Conservation (phyloP, 2,329 filamentous ascomycete genomes). For the Pseudogymnoascus sp. region DNA sequence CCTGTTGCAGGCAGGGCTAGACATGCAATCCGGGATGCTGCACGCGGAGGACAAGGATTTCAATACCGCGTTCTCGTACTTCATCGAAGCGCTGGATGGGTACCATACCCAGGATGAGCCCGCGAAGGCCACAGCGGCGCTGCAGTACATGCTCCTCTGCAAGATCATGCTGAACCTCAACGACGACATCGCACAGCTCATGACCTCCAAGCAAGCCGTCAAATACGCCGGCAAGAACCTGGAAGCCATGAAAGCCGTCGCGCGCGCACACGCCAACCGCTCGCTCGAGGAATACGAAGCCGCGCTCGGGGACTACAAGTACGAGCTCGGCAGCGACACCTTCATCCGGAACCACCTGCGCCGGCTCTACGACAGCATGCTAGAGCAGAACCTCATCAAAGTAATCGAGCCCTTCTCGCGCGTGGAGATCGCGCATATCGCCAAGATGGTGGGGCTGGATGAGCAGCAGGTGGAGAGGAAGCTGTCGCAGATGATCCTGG, state of each 20-base stretch:
- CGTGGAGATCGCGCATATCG: slow-evolving; percentile 94
- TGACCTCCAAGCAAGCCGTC: slow-evolving; percentile 92
- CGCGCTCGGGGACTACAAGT: slow-evolving; percentile 81
- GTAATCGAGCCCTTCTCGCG: slow-evolving; percentile 98
- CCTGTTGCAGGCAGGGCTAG: slow-evolving; percentile 86
- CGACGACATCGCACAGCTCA: slow-evolving; percentile 91
- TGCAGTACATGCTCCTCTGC: slow-evolving; percentile 99
- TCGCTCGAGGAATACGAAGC: slow-evolving; percentile 96
- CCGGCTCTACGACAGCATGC: slow-evolving; percentile 93
- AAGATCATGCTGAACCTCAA: slow-evolving; percentile 98
- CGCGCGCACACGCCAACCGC: slow-evolving; percentile 88
- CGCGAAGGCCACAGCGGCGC: slow-evolving; percentile 82
- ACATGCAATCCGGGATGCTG: slow-evolving; percentile 99
- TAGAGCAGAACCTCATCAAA: slow-evolving; percentile 99
- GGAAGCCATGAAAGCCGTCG: slow-evolving; percentile 98
- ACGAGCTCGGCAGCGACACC: slow-evolving; percentile 86
- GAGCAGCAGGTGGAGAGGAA: slow-evolving; percentile 96
- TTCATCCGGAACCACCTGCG: slow-evolving; percentile 97
- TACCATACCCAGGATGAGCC: slow-evolving; percentile 90
- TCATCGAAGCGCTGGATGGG: slow-evolving; percentile 96
- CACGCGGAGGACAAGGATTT: slow-evolving; percentile 99
- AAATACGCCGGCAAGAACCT: slow-evolving; percentile 94
- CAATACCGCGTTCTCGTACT: slow-evolving; percentile 97
- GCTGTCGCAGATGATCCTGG: slow-evolving; percentile 97
- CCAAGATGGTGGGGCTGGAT: slow-evolving; percentile 94